These are phyloP conservation scores for Parachaetomium inaequale DNA, from an alignment of 495 filamentous ascomycete species.

Conservation along the genomic window DNA sequence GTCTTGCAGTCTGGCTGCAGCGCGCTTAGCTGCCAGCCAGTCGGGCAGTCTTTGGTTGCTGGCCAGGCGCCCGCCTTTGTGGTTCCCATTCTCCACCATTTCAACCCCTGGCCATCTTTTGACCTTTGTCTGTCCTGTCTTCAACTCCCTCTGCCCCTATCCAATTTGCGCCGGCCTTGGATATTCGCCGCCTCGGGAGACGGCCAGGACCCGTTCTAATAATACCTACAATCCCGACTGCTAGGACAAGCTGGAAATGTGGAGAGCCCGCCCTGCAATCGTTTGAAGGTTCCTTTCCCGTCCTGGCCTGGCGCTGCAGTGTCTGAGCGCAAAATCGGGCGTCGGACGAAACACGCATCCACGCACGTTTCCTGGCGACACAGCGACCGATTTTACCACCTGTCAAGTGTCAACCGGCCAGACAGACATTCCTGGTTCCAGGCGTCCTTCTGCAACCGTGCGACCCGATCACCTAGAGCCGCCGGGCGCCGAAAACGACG, in stretches of 20 bases:
- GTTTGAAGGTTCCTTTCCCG: constrained; percentile 3
- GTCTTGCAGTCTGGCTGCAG: not conserved
- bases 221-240: constrained; percentile 10
- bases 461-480: not conserved
- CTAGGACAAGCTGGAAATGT: not conserved
- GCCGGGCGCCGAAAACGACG: not conserved
- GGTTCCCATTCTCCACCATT: not conserved
- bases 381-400: not conserved
- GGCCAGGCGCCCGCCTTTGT: constrained; percentile 6
- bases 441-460: not conserved
- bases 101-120: not conserved
- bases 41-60: not conserved
- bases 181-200: constrained; percentile 6
- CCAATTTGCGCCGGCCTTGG: not conserved
- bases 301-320: not conserved
- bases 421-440: no score
- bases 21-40: constrained; percentile 8
- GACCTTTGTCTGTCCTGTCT: not conserved
- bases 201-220: not conserved
- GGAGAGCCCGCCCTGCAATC: not conserved
- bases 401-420: no score
- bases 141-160: not conserved
- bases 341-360: constrained; percentile 7
- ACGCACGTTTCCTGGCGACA: constrained; percentile 1
- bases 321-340: constrained; percentile 2